Evolutionary conservation across 2,329 filamentous ascomycete species (phyloP).

Genomic region (Trichoderma sp.): DNA sequence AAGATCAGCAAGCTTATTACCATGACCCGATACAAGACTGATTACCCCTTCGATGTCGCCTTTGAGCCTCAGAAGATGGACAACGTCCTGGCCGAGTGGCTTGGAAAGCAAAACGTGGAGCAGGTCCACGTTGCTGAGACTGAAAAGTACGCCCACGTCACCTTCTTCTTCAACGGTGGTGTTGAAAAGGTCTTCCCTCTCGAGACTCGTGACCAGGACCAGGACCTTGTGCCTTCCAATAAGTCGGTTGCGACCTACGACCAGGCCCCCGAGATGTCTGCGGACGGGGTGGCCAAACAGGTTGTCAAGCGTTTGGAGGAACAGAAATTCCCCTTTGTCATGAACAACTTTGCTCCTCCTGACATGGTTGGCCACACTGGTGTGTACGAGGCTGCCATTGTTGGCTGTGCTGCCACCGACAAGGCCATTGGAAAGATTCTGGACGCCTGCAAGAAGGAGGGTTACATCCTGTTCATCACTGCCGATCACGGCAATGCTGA

Average conservation of each 20-base stretch:
- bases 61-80: slow-evolving; percentile 95
- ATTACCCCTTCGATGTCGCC: slow-evolving; percentile 88
- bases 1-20: slow-evolving; percentile 82
- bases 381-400: slow-evolving; percentile 89
- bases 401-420: slow-evolving; percentile 83
- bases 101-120: slow-evolving; percentile 81
- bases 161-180: slow-evolving; percentile 99
- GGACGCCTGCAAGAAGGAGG: slow-evolving; percentile 88
- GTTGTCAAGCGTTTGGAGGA: slow-evolving; percentile 82
- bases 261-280: slow-evolving; percentile 92
- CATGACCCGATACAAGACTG: slow-evolving; percentile 98
- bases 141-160: slow-evolving; percentile 99
- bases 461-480: slow-evolving; percentile 92
- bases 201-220: slow-evolving; percentile 81
- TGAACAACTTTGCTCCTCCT: slow-evolving; percentile 99
- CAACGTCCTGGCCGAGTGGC: slow-evolving; percentile 97
- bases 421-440: slow-evolving; percentile 90
- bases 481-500: slow-evolving; percentile 97
- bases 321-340: slow-evolving; percentile 89
- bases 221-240: slow-evolving; percentile 80
- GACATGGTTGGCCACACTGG: slow-evolving; percentile 99
- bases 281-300: slow-evolving; percentile 83
- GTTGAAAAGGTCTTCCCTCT: slow-evolving; percentile 94
- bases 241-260: slow-evolving; percentile 92
- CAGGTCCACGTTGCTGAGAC: slow-evolving; percentile 98